Base-by-base conservation (phyloP, 2,329 filamentous ascomycete species). In the Pseudocercospora musae region DNA sequence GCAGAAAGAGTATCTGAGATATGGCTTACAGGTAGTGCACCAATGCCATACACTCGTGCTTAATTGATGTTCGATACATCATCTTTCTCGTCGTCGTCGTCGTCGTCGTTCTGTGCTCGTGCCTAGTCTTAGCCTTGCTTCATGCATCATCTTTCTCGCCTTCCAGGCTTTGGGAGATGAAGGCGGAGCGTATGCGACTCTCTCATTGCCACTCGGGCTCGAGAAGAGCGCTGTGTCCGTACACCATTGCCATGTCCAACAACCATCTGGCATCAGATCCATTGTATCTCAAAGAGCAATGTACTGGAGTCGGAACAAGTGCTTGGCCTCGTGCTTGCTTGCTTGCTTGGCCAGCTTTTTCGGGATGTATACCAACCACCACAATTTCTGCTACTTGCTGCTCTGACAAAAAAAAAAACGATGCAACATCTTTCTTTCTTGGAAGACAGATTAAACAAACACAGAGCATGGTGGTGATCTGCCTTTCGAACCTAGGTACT, bases 1-100 rank as follows among this genome's bases (percentile, higher is more conserved):
- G 54, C 60, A 65, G 57, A 57, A 37, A 48, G 18, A 65, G 58
- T 44, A 58, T 57, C 54, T 60, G 60, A 60, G 60, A 57, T 40
- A 58, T 48, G 57, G 62, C 54, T 57, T 59, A 65, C 52, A 50
- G 63, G 63, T 65, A 65, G 63, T 63, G 63, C 63, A 65, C 63
- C 63, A 65, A 65, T 65, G 63, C 61, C 58, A 65, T 55, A 20
- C 31, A 58, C 58, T 63, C 61, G 52, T 63, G 54, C 61, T 63
- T 56, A 23, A 55, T 62, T 58, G 46, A 62, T 59, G 49, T 50
- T 62, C 56, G 29, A 54, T 21, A 29, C 52, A 54, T 54, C 52
- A 54, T 54, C 52, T 54, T 37, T 21, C 52, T 40, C 52, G n/a
- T 54, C 52, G 15, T 54, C 20, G 7, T 37, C 27, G 21, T 37